Evolutionary conservation across 2,329 filamentous ascomycete genomes (phyloP), one percentile per base, ranked within the genome.

Genomic region (Davidsoniella neocaledoniae): DNA sequence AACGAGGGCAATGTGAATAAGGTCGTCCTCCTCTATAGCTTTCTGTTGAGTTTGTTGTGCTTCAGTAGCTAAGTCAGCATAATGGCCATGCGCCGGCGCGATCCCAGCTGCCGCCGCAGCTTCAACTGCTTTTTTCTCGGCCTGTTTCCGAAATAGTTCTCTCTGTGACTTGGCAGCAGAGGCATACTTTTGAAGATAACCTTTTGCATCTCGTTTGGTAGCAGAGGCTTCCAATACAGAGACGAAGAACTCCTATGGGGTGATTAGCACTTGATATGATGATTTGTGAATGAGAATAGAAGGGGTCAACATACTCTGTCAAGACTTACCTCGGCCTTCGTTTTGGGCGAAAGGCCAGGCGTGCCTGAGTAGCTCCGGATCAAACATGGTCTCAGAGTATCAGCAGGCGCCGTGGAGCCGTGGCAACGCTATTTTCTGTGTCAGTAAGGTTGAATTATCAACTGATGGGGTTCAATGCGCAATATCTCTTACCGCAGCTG

Each of bases 121-220:
- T 40, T 48, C 62, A 62, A 47, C 33, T 26, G 43, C 43, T 12
- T 33, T 29, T 16, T 38, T 38, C 37, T 53, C 41, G 5, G 47
- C 26, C 10, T 49, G 46, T 12, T 40, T 45, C 10, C 38, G 37
- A 5, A 26, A 33, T n/a, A 36, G 29, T 12, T 48, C 42, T 29
- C 42, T 53, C 19, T 46, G 43, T 7, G 51, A 49, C 40, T 36
- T 53, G 12, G 46, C 43, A 5, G 43, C 33, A 57, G 56, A 59
- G 55, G 57, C 80, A 62, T 95, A 94, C 54, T 86, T 88, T 57
- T 91, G 83, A 14, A 98, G 73, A 61, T 95, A 98, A 37, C 85
- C 80, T 64, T 84, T 88, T 44, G 88, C 87, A 67, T 98, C 91
- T 58, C 91, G 79, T 64, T 88, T 94, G 0, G 90, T 95, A 5